Evolutionary conservation across 1,284 basidiomycete species (phyloP), one percentile per base, ranked within the genome.

Genomic region (Tilletia caries): DNA sequence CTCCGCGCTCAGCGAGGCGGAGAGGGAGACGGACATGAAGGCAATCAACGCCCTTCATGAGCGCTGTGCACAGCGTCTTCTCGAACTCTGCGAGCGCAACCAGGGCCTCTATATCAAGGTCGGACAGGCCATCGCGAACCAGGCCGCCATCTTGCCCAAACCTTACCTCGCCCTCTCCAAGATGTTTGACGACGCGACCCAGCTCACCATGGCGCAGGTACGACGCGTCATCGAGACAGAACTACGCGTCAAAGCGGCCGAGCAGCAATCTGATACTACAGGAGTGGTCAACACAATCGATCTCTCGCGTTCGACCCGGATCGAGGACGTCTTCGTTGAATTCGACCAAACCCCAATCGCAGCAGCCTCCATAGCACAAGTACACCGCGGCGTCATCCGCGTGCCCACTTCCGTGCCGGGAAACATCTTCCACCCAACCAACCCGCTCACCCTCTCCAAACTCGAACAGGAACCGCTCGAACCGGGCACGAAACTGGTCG

Each of bases 151-250:
- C 52, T 69, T 80, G 0, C 79, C 79, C 43, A 78, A 78, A 67
- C 78, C 79, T 0, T 80, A 80, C 48, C 73, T 73, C 33, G 73
- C 73, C 60, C 70, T 80, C 12, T 68, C 75, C 0, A 79, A 78
- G 69, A 69, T 80, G 10, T 77, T 80, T 44, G 79, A 80, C 65
- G 77, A 79, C 52, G 79, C 78, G 2, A 76, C 79, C 66, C 43
- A 71, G 0, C 64, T 80, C 44, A 70, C 73, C 2, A 75, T 69
- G 43, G 70, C 71, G 13, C 71, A 73, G 15, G 78, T 77, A 13
- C 52, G 73, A 13, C 73, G 72, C 64, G 78, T 79, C 18, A 46
- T 80, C 62, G 71, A 71, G 3, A 67, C 67, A 2, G 79, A 80
- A 54, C 67, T 79, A 3, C 76, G 78, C 10, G 72, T 65, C 1